Percentiles rank a stretch among this genome's conserved stretches.
These are phyloP conservation scores for Pinguiococcus pyrenoidosus DNA, from an alignment of 108 stramenopile genomes.

Conservation along the genomic window DNA sequence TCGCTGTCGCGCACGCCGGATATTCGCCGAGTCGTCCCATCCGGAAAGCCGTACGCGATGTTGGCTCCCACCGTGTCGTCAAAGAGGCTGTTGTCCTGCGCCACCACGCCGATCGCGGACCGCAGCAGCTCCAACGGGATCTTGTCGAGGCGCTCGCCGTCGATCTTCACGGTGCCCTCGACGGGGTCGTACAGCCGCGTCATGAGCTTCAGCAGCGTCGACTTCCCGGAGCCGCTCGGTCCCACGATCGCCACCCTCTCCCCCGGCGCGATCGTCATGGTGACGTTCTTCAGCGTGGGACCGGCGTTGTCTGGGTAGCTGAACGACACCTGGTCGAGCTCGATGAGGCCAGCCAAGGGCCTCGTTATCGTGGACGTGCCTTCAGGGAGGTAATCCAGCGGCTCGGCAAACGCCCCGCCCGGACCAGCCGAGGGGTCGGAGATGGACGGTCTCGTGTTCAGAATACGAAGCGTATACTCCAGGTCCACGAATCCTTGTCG, in stretches of 20 bases:
- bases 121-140: background rate
- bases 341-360: too few relatives aligned
- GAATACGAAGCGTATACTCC: too few relatives aligned
- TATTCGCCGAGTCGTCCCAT: too few relatives aligned
- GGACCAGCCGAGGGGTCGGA: too few relatives aligned
- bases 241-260: slow-evolving; percentile 76
- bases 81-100: slow-evolving; percentile 60
- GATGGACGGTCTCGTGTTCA: too few relatives aligned
- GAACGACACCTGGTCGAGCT: slow-evolving; percentile 9
- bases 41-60: slow-evolving; percentile 34
- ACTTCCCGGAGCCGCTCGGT: slow-evolving; percentile 76
- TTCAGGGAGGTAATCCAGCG: too few relatives aligned
- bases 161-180: slow-evolving; percentile 37
- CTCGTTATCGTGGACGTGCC: too few relatives aligned
- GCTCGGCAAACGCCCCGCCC: too few relatives aligned
- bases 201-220: slow-evolving; percentile 61
- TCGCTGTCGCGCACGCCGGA: background rate
- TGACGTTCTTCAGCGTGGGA: slow-evolving; percentile 52
- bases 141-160: slow-evolving; percentile 28
- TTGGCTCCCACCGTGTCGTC: slow-evolving; percentile 46
- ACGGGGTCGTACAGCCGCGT: slow-evolving; percentile 67
- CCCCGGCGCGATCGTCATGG: slow-evolving; percentile 53
- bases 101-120: slow-evolving; percentile 67
- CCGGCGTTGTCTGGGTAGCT: slow-evolving; percentile 13
- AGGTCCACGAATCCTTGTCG: slow-evolving; percentile 4